phyloP scores from a whole-genome alignment of 768 basidiomycete species.

The Kwoniella europaea region DNA sequence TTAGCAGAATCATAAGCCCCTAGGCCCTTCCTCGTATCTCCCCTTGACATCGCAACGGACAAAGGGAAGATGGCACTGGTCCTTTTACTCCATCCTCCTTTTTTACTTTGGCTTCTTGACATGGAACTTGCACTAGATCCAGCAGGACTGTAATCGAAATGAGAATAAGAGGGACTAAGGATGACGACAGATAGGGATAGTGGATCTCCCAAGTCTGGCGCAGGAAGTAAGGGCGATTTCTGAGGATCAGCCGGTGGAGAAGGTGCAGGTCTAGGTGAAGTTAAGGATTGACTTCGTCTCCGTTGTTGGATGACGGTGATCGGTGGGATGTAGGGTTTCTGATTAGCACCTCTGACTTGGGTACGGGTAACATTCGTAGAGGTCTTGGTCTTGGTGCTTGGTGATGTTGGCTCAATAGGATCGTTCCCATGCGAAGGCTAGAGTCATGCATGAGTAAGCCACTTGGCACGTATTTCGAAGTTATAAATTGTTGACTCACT shows the following conservation, averaged over 20 bases:
- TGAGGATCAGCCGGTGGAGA: slow-evolving; percentile 17
- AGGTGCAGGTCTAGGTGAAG: slow-evolving; percentile 30
- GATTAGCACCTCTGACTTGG: not conserved
- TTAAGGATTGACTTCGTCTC: slow-evolving; percentile 34
- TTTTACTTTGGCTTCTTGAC: not conserved
- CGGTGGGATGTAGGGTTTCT: slow-evolving; percentile 15
- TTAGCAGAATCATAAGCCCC: slow-evolving; percentile 29
- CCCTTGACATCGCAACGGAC: slow-evolving; percentile 28
- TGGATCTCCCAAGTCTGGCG: slow-evolving; percentile 33
- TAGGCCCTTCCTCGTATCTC: slow-evolving; percentile 24
- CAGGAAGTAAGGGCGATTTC: slow-evolving; percentile 23
- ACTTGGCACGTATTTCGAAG: not conserved
- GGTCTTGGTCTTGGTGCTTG: slow-evolving; percentile 1
- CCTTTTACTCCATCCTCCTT: slow-evolving; percentile 12
- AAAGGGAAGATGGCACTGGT: slow-evolving; percentile 22
- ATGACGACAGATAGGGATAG: slow-evolving; percentile 25
- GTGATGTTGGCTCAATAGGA: slow-evolving; percentile 2
- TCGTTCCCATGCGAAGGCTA: not conserved
- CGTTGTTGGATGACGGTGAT: slow-evolving; percentile 22
- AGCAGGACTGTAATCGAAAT: slow-evolving; percentile 33
- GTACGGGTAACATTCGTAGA: not conserved
- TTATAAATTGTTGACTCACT: not conserved
- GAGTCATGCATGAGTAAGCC: not conserved
- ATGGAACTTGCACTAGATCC: slow-evolving; percentile 20
- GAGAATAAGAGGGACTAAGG: slow-evolving; percentile 29